These are phyloP conservation scores for Phyllosticta citriasiana DNA, from an alignment of 2,329 filamentous ascomycete genomes.

Conservation along the genomic window DNA sequence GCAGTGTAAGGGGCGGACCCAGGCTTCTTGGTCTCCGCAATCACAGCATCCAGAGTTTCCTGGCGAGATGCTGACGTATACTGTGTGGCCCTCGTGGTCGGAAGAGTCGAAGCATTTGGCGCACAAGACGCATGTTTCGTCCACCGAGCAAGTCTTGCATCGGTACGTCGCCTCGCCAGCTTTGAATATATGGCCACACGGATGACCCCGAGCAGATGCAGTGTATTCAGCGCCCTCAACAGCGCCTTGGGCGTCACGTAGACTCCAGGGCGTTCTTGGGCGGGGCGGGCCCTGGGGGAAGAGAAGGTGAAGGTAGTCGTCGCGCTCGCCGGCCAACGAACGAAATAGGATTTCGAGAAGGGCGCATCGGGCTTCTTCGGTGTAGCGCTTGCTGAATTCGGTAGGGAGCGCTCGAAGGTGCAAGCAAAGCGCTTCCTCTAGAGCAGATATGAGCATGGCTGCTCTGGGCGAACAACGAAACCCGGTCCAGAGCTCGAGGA, in stretches of 20 bases:
- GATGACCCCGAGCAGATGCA: conserved; percentile 79
- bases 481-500: conserved; percentile 5
- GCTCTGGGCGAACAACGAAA: conserved; percentile 2
- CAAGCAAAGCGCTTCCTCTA: conserved; percentile 74
- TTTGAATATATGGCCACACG: conserved; percentile 96
- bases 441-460: conserved; percentile 38
- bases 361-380: conserved; percentile 56
- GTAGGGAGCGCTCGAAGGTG: conserved; percentile 70
- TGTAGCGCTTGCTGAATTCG: conserved; percentile 66
- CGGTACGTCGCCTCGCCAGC: conserved; percentile 86
- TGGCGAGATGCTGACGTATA: conserved; percentile 75
- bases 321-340: conserved; percentile 67
- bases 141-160: conserved; percentile 86
- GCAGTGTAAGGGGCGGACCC: conserved; percentile 78
- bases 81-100: conserved; percentile 87
- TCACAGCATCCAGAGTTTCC: conserved; percentile 96
- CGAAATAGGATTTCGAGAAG: conserved; percentile 76
- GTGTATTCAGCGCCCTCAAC: conserved; percentile 92
- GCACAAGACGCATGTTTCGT: conserved; percentile 93
- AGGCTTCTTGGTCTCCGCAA: conserved; percentile 91
- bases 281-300: conserved; percentile 66
- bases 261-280: conserved; percentile 55
- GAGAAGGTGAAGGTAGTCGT: conserved; percentile 65
- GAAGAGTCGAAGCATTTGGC: conserved; percentile 91
- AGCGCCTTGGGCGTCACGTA: conserved; percentile 83